Base-by-base conservation (phyloP, 208 protist species). In the Leishmania major region DNA sequence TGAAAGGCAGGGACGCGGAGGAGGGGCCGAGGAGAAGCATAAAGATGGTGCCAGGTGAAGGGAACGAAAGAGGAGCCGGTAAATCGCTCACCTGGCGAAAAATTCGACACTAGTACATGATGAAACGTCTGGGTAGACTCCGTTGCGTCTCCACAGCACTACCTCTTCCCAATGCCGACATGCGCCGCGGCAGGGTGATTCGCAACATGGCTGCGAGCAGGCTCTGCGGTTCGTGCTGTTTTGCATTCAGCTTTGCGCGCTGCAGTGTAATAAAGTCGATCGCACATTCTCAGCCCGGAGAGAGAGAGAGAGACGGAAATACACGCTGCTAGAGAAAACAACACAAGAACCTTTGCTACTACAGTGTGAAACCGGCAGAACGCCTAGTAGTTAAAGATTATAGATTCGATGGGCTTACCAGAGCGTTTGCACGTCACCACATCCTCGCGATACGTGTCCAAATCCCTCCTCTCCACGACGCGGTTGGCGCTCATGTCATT, bases 321-420 rank as follows among this genome's bases (percentile, higher is more conserved):
- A 17, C 49, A 22, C 28, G 22, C 40, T 72, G 35, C 8, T 11
- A 70, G 35, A 49, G 43, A n/a, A 49, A 19, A 49, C 1, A 31
- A 6, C 2, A 72, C 47, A 17, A 25, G 15, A 8, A n/a, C n/a
- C 7, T 19, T 28, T 45, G 7, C 40, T 72, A 72, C 67, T 8
- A 17, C 8, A 2, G 67, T 17, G 22, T 51, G 40, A 15, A 45
- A 51, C 25, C 35, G 19, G 67, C 37, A 49, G 22, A 72, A 35
- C n/a, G 17, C 8, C 79, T 95, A 97, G 87, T 92, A 97, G 67
- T 97, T 95, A 81, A 97, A 97, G 72, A 97, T 95, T 53, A 97
- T 81, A 31, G 75, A 87, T 84, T 97, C 94, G 35, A 97, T 72
- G 0, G 92, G 92, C 51, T 66, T 72, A 7, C 87, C 88, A 37